These are phyloP conservation scores for Rubia tinctorum DNA, from an alignment of 305 asterid genomes.

Conservation along the genomic window DNA sequence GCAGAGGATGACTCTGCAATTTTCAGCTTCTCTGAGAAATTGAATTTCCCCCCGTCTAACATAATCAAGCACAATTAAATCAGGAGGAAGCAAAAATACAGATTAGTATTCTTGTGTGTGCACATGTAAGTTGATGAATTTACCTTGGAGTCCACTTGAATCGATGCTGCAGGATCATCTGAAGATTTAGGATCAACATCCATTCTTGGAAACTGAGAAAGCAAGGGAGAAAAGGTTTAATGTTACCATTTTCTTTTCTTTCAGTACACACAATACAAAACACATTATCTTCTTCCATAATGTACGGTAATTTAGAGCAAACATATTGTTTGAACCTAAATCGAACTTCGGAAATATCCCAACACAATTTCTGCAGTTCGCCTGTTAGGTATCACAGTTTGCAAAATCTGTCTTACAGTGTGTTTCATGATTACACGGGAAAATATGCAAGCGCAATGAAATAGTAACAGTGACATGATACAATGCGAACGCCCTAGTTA, in stretches of 20 bases:
- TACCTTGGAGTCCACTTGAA: constrained; percentile 42
- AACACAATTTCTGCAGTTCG: too few relatives aligned
- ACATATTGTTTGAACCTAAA: neutral
- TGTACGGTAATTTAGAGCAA: neutral
- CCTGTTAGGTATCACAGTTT: too few relatives aligned
- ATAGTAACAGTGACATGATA: too few relatives aligned
- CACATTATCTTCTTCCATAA: neutral
- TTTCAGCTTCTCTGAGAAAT: constrained; percentile 50
- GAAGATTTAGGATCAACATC: constrained; percentile 49
- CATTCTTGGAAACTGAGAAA: constrained; percentile 34
- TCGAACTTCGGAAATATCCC: neutral
- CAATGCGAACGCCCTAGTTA: too few relatives aligned
- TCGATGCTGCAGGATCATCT: constrained; percentile 29
- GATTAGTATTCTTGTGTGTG: neutral
- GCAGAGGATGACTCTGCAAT: constrained; percentile 54
- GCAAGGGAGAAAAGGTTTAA: neutral
- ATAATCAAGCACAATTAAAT: neutral
- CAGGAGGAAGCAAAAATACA: neutral
- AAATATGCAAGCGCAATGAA: too few relatives aligned
- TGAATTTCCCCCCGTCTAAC: constrained; percentile 31
- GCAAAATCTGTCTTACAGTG: too few relatives aligned
- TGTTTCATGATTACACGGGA: too few relatives aligned
- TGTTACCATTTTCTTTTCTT: neutral
- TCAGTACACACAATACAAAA: neutral
- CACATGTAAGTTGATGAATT: constrained; percentile 16